Evolutionary conservation across 208 protist genomes (phyloP).

Genomic region (Trypanosoma lewisi): DNA sequence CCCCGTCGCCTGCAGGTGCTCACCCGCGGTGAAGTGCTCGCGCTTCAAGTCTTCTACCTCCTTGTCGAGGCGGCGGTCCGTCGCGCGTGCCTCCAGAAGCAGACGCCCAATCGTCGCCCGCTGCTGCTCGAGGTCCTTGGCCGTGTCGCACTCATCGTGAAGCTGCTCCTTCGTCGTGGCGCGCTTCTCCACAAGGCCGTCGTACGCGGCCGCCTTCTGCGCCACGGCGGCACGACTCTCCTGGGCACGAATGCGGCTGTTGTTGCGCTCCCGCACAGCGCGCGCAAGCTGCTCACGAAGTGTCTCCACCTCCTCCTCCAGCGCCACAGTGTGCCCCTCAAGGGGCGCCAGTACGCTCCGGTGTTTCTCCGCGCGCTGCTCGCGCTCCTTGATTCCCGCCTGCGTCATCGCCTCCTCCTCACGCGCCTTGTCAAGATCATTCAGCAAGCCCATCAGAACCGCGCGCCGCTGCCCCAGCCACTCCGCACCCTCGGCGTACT

Average conservation of each 20-base stretch:
- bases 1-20: conserved; percentile 69
- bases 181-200: conserved; percentile 25
- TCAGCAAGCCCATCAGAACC: conserved; percentile 33
- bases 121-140: conserved; percentile 65
- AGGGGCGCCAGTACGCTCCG: conserved; percentile 38
- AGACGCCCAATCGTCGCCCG: conserved; percentile 56
- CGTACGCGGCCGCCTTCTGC: conserved; percentile 31
- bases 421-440: conserved; percentile 34
- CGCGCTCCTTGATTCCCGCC: conserved; percentile 51
- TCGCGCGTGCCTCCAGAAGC: conserved; percentile 52
- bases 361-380: conserved; percentile 50
- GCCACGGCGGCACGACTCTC: conserved; percentile 34
- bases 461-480: conserved; percentile 71
- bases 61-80: conserved; percentile 49
- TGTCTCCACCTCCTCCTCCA: conserved; percentile 82
- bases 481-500: conserved; percentile 68
- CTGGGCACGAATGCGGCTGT: conserved; percentile 27
- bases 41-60: conserved; percentile 85
- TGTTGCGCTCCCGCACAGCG: conserved; percentile 46
- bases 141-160: conserved; percentile 36
- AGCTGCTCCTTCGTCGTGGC: conserved; percentile 30
- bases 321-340: conserved; percentile 43
- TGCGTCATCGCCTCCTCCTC: conserved; percentile 50
- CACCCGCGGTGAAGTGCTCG: conserved; percentile 75
- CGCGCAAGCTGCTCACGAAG: conserved; percentile 60